phyloP scores from a whole-genome alignment of 768 basidiomycete species.

The Tricholoma matsutake region DNA sequence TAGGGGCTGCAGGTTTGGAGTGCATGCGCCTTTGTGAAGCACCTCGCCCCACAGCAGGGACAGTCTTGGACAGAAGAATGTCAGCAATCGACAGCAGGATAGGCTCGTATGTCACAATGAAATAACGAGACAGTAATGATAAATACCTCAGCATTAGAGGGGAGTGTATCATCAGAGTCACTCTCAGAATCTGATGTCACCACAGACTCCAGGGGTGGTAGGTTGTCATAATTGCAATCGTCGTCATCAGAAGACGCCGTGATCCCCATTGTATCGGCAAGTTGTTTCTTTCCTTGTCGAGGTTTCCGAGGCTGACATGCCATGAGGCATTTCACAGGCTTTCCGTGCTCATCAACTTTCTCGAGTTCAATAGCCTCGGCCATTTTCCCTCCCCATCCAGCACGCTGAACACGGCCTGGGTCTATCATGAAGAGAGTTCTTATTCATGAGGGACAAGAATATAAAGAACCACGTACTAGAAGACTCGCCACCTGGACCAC shows the following conservation, averaged over 20 bases:
- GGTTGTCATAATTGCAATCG: background rate
- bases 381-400: background rate
- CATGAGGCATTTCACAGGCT: background rate
- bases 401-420: background rate
- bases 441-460: background rate
- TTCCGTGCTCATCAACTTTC: constrained; percentile 2
- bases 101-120: background rate
- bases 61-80: constrained; percentile 2
- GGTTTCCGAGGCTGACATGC: background rate
- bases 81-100: background rate
- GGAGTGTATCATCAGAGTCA: background rate
- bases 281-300: background rate
- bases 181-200: background rate
- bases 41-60: background rate
- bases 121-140: background rate
- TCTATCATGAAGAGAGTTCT: background rate
- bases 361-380: background rate
- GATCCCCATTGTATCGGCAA: background rate
- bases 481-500: background rate
- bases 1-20: background rate
- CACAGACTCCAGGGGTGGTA: background rate
- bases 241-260: background rate
- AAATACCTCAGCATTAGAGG: constrained; percentile 1
- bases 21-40: background rate
- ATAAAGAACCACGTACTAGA: background rate